Conservation (phyloP, 257 asterid genomes). For the Capsicum rhomboideum region DNA sequence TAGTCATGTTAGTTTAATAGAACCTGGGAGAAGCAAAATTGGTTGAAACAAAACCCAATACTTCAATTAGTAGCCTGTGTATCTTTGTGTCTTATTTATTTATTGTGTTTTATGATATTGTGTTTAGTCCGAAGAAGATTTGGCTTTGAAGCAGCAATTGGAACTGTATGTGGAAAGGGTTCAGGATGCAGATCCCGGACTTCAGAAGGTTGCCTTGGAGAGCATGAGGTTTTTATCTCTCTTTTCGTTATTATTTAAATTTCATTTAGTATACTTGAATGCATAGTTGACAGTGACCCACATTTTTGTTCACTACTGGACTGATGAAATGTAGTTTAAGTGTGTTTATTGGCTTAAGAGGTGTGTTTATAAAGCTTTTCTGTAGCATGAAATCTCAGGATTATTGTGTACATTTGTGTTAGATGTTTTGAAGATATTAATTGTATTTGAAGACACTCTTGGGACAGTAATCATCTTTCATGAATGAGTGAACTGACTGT, state of each 20-base stretch:
- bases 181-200: conserved; percentile 74
- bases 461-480: not conserved
- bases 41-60: not conserved
- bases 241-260: not conserved
- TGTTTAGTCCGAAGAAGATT: conserved; percentile 86
- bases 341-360: not conserved
- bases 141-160: conserved; percentile 84
- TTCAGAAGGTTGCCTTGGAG: conserved; percentile 84
- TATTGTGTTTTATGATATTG: not conserved
- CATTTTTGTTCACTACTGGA: not conserved
- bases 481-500: not conserved
- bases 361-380: not conserved
- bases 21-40: not conserved
- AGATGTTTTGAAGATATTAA: not conserved
- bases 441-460: not conserved
- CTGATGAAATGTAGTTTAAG: not conserved
- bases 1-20: not conserved
- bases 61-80: not conserved
- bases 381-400: not conserved
- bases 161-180: conserved; percentile 86
- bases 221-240: conserved; percentile 60
- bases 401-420: not conserved
- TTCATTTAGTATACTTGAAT: not conserved
- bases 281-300: not conserved
- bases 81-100: not conserved